Conservation (phyloP, 1,139 yeast species). For the Pichia sp. region DNA sequence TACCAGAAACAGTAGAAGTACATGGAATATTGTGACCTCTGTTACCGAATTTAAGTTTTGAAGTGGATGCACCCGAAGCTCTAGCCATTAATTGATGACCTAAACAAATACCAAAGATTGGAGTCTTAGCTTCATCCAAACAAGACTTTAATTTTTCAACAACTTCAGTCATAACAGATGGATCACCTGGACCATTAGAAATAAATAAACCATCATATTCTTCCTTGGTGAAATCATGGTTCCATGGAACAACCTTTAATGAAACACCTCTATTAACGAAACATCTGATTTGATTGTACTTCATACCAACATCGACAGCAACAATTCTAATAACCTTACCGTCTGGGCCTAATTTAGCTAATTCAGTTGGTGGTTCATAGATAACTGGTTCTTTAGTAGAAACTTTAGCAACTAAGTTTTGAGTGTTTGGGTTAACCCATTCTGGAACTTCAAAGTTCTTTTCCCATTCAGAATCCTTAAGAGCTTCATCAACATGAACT, state of each 20-base stretch:
- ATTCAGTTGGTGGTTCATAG: conserved; percentile 59
- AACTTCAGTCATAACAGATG: conserved; percentile 69
- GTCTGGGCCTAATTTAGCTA: conserved; percentile 51
- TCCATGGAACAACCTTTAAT: conserved; percentile 93
- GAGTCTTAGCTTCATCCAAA: conserved; percentile 59
- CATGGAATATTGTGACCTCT: conserved; percentile 99
- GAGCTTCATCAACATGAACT: conserved; percentile 36
- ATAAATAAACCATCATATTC: conserved; percentile 90
- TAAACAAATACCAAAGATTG: conserved; percentile 94
- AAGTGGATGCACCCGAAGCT: conserved; percentile 90
- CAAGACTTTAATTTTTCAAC: conserved; percentile 54
- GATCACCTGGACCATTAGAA: conserved; percentile 99
- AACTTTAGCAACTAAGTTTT: conserved; percentile 88
- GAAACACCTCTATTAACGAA: conserved; percentile 95
- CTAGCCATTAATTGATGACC: conserved; percentile 97
- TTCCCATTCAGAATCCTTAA: conserved; percentile 41
- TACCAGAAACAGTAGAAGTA: conserved; percentile 85
- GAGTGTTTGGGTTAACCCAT: conserved; percentile 88
- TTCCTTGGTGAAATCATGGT: conserved; percentile 73
- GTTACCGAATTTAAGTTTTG: conserved; percentile 95
- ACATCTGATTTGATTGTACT: conserved; percentile 95
- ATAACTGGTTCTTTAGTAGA: conserved; percentile 70
- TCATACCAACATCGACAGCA: conserved; percentile 97
- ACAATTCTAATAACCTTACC: conserved; percentile 78
- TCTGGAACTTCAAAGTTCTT: conserved; percentile 67